Evolutionary conservation across 2,329 filamentous ascomycete species (phyloP).

Genomic region (Fusarium albidum): DNA sequence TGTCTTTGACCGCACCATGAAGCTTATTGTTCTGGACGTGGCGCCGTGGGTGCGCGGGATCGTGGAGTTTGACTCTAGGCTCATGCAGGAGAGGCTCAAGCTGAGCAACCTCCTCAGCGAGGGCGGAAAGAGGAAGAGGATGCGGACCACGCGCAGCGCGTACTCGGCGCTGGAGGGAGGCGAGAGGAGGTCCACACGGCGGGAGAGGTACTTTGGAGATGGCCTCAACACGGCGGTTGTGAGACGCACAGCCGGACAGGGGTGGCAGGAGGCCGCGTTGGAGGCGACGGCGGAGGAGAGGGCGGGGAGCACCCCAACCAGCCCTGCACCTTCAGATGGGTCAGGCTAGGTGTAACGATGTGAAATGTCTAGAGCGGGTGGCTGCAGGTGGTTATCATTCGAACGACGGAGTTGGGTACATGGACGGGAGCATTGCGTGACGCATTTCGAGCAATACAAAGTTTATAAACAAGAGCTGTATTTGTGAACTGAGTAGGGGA

Average conservation of each 20-base stretch:
- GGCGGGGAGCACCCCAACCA: conserved; percentile 20
- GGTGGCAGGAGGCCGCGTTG: conserved; percentile 46
- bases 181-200: conserved; percentile 69
- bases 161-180: conserved; percentile 81
- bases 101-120: conserved; percentile 70
- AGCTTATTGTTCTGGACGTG: conserved; percentile 75
- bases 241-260: conserved; percentile 66
- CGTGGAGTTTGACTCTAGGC: conserved; percentile 74
- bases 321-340: conserved; percentile 25
- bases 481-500: conserved; percentile 6
- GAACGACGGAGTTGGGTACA: conserved; percentile 20
- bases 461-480: conserved; percentile 9
- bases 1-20: conserved; percentile 77
- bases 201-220: conserved; percentile 76
- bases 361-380: neutral
- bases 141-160: conserved; percentile 77
- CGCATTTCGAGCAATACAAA: conserved; percentile 6
- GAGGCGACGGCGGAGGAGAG: conserved; percentile 28
- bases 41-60: conserved; percentile 92
- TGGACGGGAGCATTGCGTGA: conserved; percentile 13
- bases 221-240: conserved; percentile 68
- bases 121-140: conserved; percentile 59
- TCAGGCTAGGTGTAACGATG: conserved; percentile 7
- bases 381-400: neutral
- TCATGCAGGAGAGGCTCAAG: conserved; percentile 72